Base-by-base conservation (phyloP, 768 basidiomycete genomes). In the Gloeostereum incarnatum region DNA sequence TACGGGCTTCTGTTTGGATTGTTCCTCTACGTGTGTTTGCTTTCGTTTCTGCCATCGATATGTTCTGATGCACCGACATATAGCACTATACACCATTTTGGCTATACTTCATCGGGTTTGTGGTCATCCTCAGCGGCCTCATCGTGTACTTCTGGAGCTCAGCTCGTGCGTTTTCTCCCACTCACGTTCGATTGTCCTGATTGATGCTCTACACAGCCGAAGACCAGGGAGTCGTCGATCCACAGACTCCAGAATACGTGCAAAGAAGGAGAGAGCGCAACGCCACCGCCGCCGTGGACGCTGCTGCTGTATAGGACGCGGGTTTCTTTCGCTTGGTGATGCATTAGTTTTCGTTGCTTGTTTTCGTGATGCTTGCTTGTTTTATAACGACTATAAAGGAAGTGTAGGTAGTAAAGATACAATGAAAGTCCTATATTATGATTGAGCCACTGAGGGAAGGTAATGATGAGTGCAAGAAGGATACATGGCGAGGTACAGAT, bases 61-160 rank as follows among this genome's bases (percentile, higher is more conserved):
- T 8, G 13, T 42, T 45, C 34, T 31, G 21, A 25, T 20, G 22
- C 14, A 26, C 21, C 19, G 34, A 23, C 16, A 45, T 19, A 31
- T 23, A 90, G 87, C 81, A 88, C 47, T 90, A 75, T 62, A 57
- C 62, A 31, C 89, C 89, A 3, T 91, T 75, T 65, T 92, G 88
- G 87, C 69, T 92, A 11, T 91, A 92, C 66, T 92, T 92, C 60
- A 62, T 80, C 43, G 71, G 89, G 0, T 92, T 83, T 49, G 68
- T 58, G 1, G 65, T 90, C 10, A 76, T 89, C 43, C 54, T 91
- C 31, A 23, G 62, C 9, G 89, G 89, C 3, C 69, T 92, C 4
- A 62, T 92, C 49, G 71, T 80, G 25, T 92, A 91, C 60, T 91
- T 91, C 65, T 92, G 89, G 87, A 63, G 72, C 55, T 73, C 81